Percentiles rank a stretch among this genome's conserved stretches.
These are phyloP conservation scores for Apiotrichum siamense DNA, from an alignment of 1,284 basidiomycete species.

Conservation along the genomic window DNA sequence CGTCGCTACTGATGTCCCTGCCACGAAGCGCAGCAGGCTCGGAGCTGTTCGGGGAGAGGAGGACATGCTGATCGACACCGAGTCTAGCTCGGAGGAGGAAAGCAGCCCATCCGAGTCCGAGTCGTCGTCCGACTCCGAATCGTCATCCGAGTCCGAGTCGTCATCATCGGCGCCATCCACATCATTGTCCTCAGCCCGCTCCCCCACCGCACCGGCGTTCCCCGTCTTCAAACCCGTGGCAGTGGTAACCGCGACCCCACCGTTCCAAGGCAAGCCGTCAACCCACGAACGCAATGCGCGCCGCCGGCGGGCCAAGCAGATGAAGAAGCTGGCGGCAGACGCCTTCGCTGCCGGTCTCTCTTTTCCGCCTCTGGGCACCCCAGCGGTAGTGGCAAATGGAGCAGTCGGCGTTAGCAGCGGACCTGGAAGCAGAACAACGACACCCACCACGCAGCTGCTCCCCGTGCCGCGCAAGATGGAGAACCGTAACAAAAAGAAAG, in stretches of 20 bases:
- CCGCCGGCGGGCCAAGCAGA: slow-evolving; percentile 24
- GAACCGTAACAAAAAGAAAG: slow-evolving; percentile 44
- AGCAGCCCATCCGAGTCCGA: too few relatives aligned
- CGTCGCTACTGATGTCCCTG: too few relatives aligned
- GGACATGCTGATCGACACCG: neutral
- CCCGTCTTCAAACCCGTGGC: slow-evolving; percentile 5
- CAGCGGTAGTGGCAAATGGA: too few relatives aligned
- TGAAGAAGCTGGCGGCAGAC: slow-evolving; percentile 16
- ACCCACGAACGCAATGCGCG: slow-evolving; percentile 41
- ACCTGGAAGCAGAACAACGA: neutral
- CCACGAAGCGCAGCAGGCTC: too few relatives aligned
- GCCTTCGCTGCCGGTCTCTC: neutral
- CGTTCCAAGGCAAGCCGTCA: slow-evolving; percentile 35
- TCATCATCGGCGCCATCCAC: slow-evolving; percentile 9
- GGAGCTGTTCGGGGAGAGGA: too few relatives aligned
- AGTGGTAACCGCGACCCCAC: slow-evolving; percentile 22
- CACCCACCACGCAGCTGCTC: slow-evolving; percentile 5
- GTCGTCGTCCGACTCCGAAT: neutral
- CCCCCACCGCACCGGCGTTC: neutral
- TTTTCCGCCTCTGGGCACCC: too few relatives aligned
- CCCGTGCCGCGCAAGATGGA: slow-evolving; percentile 25
- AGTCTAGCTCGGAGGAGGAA: neutral
- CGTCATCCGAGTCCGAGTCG: neutral
- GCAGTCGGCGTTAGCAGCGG: neutral
- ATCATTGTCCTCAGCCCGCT: slow-evolving; percentile 6